A percentile compares a stretch with the other conserved stretches of the same genome.
Conservation (phyloP, 768 basidiomycete species). For the Tylopilus sp. region DNA sequence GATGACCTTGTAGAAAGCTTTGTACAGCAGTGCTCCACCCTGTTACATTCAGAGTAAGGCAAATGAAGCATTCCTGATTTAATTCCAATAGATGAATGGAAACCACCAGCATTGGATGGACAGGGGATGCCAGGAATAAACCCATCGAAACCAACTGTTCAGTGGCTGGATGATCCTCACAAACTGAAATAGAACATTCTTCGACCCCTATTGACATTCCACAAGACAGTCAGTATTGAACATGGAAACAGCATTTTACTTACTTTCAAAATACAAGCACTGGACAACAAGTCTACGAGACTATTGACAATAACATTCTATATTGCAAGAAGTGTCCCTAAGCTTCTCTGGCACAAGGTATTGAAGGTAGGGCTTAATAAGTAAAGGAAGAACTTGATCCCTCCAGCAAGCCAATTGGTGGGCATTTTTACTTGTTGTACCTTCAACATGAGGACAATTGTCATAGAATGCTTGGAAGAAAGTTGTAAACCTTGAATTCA, state of each 20-base stretch:
- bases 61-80: background rate
- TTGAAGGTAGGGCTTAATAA: background rate
- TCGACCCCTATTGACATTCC: background rate
- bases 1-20: too few species aligned
- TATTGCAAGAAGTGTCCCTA: too few species aligned
- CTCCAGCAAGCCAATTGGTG: background rate
- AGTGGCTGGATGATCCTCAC: background rate
- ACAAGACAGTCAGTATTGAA: too few species aligned
- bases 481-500: too few species aligned
- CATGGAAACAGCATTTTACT: background rate
- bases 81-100: background rate
- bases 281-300: background rate
- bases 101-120: background rate
- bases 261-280: background rate
- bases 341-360: background rate
- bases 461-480: too few species aligned
- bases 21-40: too few species aligned
- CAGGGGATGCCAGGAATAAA: background rate
- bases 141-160: background rate
- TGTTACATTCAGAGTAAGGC: background rate
- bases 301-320: too few species aligned
- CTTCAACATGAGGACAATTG: too few species aligned
- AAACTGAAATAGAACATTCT: background rate
- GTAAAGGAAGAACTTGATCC: background rate
- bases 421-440: background rate